Base-by-base conservation (phyloP, 805 yeast species). In the Candida sakaeoensis region DNA sequence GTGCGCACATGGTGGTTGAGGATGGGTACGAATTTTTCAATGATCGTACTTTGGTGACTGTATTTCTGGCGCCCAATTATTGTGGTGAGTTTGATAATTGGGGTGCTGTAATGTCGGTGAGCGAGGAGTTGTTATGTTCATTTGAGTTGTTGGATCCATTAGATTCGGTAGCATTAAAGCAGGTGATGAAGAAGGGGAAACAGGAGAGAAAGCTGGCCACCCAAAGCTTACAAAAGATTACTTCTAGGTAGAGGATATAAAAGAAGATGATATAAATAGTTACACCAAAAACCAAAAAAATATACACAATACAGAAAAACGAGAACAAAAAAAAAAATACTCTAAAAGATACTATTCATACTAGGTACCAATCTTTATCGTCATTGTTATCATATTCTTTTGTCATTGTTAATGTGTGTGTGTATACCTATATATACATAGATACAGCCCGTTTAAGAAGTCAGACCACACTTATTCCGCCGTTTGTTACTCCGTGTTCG, bases 81-180 rank as follows among this genome's bases (percentile, higher is more conserved):
- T 82, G 90, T 64, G 90, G 90, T 8, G 89, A 82, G 54, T 82
- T 82, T 61, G 80, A 81, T 50, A 82, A 82, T 53, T 82, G 84
- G 80, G 90, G 90, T 13, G 99, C 99, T 2, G 97, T 91, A 4
- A 91, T 91, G 98, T 82, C 95, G 51, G 98, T 91, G 12, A 79
- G 87, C 47, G 96, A 91, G 47, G 97, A 91, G 52, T 71, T 91
- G 48, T 68, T 93, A 42, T 91, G 99, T 62, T 83, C 93, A 46
- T 91, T 91, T 62, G 99, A 91, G 61, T 74, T 91, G 40, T 70
- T 91, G 43, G 96, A 93, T 63, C 99, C 99, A 7, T 71, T 93
- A 51, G 98, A 91, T 63, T 79, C 95, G 37, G 83, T 85, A 14
- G 96, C 96, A 4, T 75, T 93, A 63, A 90, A 91, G 57, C 96